Evolutionary conservation across 495 filamentous ascomycete genomes (phyloP).

Genomic region (Neurospora sp.): DNA sequence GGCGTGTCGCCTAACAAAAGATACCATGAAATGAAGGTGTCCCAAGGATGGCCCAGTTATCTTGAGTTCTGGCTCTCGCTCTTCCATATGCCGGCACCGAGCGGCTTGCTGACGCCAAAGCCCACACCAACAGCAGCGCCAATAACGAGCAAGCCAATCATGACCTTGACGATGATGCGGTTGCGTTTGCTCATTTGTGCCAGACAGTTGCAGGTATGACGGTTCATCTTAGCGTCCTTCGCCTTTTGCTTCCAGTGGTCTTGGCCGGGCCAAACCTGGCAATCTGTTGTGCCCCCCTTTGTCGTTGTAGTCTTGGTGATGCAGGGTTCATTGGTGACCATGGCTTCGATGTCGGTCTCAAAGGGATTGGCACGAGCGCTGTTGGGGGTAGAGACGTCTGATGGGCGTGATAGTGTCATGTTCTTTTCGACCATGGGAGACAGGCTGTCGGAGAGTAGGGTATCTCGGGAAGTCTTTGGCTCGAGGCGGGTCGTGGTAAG

Average conservation of each 20-base stretch:
- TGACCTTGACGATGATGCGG: constrained; percentile 32
- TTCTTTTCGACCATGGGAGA: constrained; percentile 19
- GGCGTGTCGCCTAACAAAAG: not conserved
- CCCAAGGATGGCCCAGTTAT: not conserved
- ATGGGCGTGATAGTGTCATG: constrained; percentile 16
- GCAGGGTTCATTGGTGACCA: constrained; percentile 23
- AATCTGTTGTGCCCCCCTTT: constrained; percentile 26
- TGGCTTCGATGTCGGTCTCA: constrained; percentile 39
- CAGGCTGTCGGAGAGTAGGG: constrained; percentile 16
- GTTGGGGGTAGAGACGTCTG: constrained; percentile 27
- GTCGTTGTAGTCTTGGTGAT: constrained; percentile 24
- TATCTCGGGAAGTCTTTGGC: constrained; percentile 18
- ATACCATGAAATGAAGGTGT: not conserved
- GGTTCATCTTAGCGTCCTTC: constrained; percentile 34
- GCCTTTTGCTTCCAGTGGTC: constrained; percentile 41
- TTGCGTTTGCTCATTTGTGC: constrained; percentile 37
- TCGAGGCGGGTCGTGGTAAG: constrained; percentile 12
- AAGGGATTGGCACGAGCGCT: constrained; percentile 31
- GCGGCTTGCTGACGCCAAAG: constrained; percentile 40
- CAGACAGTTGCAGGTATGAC: constrained; percentile 32
- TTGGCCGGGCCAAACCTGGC: constrained; percentile 40
- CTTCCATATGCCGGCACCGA: constrained; percentile 36
- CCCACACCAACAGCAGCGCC: constrained; percentile 38
- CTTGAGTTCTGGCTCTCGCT: constrained; percentile 18
- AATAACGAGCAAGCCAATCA: constrained; percentile 33